phyloP scores from a whole-genome alignment of 768 basidiomycete genomes.

The Tylopilus subfusipes region DNA sequence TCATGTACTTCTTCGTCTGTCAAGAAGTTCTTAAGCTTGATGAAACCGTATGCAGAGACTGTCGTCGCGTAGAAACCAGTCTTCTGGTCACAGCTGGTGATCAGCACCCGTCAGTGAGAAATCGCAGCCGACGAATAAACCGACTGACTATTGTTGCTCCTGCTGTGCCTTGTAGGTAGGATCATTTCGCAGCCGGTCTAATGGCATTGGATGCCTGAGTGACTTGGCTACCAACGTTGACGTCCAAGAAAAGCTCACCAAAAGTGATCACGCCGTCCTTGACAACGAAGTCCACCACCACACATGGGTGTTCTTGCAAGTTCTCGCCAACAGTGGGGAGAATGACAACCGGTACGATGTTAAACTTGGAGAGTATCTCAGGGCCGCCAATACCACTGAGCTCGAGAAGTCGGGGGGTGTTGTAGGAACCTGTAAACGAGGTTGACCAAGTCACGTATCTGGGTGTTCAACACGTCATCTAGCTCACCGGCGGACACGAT shows the following conservation, averaged over 20 bases:
- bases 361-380: slow-evolving; percentile 8
- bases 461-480: not conserved
- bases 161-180: slow-evolving; percentile 8
- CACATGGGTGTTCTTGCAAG: slow-evolving; percentile 14
- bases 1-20: slow-evolving; percentile 7
- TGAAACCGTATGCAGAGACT: slow-evolving; percentile 14
- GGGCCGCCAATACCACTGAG: slow-evolving; percentile 17
- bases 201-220: not conserved
- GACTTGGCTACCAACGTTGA: not conserved
- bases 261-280: slow-evolving; percentile 12
- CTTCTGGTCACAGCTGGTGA: slow-evolving; percentile 6
- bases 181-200: slow-evolving; percentile 15
- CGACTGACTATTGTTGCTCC: slow-evolving; percentile 16
- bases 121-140: not conserved
- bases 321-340: slow-evolving; percentile 22
- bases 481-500: not conserved
- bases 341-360: not conserved
- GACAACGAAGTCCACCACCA: slow-evolving; percentile 15
- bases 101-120: not conserved
- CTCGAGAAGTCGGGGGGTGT: slow-evolving; percentile 19
- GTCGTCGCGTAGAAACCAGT: slow-evolving; percentile 18
- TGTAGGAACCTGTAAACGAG: slow-evolving; percentile 8
- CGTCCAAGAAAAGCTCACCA: not conserved
- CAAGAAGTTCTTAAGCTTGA: slow-evolving; percentile 17
- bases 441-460: not conserved